phyloP scores from a whole-genome alignment of 257 asterid genomes.

The Primulina huaijiensis region DNA sequence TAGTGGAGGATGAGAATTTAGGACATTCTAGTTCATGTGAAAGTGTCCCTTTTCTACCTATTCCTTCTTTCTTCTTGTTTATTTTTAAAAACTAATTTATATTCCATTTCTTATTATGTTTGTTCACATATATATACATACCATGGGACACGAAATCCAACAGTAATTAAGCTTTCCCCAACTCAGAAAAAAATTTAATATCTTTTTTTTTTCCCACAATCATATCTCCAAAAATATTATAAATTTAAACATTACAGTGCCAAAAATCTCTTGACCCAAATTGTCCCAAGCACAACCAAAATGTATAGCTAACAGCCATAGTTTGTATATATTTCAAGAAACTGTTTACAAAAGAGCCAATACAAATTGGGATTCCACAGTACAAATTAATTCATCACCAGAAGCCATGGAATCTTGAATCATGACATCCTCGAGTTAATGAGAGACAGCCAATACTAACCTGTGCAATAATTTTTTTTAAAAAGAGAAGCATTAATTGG shows the following conservation, averaged over 20 bases:
- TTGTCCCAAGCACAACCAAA: background rate
- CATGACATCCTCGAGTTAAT: conserved; percentile 30
- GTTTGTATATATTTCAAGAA: background rate
- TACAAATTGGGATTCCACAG: background rate
- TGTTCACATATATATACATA: no score
- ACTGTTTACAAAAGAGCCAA: background rate
- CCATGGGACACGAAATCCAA: no score
- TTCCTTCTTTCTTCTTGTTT: no score
- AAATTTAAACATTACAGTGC: background rate
- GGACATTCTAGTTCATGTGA: no score
- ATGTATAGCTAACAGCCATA: background rate
- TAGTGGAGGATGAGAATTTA: no score
- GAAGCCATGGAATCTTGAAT: background rate
- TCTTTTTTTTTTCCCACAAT: no score
- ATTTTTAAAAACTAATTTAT: no score
- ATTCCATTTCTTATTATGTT: no score
- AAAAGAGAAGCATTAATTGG: background rate
- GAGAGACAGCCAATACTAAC: conserved; percentile 31
- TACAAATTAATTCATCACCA: background rate
- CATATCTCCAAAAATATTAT: background rate
- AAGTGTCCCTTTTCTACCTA: no score
- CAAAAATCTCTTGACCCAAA: background rate
- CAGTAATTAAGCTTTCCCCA: no score
- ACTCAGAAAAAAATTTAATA: no score
- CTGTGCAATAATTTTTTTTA: background rate